A percentile compares a stretch with the other conserved stretches of the same genome.
Evolutionary conservation across 768 basidiomycete genomes (phyloP).

Genomic region (Baorangia bicolor): DNA sequence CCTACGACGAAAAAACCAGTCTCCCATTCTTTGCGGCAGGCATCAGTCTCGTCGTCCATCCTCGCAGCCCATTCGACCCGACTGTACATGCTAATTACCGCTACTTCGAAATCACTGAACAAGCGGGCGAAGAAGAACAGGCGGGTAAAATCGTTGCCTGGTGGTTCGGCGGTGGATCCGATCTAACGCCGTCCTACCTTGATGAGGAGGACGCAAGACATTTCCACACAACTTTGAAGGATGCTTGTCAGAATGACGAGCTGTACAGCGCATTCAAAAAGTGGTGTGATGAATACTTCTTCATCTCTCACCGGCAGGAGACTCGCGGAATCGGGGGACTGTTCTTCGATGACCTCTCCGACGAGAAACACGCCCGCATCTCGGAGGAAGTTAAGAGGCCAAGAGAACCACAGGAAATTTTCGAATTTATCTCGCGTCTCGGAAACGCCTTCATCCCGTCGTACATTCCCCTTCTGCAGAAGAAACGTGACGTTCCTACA

Average conservation of each 20-base stretch:
- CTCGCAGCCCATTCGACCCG: constrained; percentile 88
- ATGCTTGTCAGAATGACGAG: constrained; percentile 69
- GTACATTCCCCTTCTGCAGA: constrained; percentile 82
- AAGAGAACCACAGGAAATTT: constrained; percentile 64
- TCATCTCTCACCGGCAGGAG: constrained; percentile 84
- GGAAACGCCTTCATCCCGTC: constrained; percentile 86
- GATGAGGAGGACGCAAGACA: constrained; percentile 83
- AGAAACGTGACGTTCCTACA: constrained; percentile 57
- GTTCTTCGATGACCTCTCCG: constrained; percentile 93
- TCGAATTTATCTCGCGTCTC: constrained; percentile 67
- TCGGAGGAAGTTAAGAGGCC: constrained; percentile 47
- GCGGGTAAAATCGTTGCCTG: constrained; percentile 70
- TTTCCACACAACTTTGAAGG: constrained; percentile 80
- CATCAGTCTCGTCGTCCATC: constrained; percentile 90
- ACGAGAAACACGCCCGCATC: constrained; percentile 64
- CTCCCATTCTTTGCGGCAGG: constrained; percentile 95
- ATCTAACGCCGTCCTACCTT: constrained; percentile 92
- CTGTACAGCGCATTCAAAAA: constrained; percentile 83
- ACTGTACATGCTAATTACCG: constrained; percentile 97
- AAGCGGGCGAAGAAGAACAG: constrained; percentile 33
- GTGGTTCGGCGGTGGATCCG: constrained; percentile 99
- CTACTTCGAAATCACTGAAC: constrained; percentile 89
- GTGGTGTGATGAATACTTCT: constrained; percentile 99
- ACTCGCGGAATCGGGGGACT: constrained; percentile 89
- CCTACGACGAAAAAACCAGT: constrained; percentile 55